Base-by-base conservation (phyloP, 2,329 filamentous ascomycete genomes). In the Monosporascus sp. region DNA sequence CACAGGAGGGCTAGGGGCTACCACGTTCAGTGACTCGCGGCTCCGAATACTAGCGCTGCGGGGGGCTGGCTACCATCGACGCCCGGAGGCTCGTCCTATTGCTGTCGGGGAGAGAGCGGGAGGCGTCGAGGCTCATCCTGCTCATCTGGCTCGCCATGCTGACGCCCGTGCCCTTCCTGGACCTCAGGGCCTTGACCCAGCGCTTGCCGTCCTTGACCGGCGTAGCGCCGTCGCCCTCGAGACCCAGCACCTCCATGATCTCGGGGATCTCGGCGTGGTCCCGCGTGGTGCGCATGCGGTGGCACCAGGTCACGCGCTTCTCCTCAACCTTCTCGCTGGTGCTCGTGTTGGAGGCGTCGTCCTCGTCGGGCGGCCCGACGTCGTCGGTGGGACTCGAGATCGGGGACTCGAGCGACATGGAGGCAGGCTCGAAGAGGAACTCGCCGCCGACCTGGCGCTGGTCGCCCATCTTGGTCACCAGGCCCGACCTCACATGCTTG, bases 241-340 rank as follows among this genome's bases (percentile, higher is more conserved):
- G 62, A 0, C 85, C 85, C 46, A 90, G 67, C 14, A 89, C 69
- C 60, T 80, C 74, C 71, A 83, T 81, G 52, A 91, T 62, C 67
- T 86, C 85, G 0, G 78, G 77, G 1, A 92, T 75, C 73, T 91
- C 88, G 1, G 81, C 80, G 65, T 95, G 90, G 60, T 92, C 89
- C 48, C 89, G 74, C 14, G 89, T 93, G 53, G 82, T 88, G 65
- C 77, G 77, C 89, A 95, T 95, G 27, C 89, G 78, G 71, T 93
- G 88, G 62, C 87, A 91, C 89, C 90, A 95, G 1, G 82, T 85
- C 27, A 89, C 79, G 51, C 73, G 74, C 71, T 88, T 87, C 63
- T 81, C 75, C 63, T 81, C 66, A 15, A 67, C 62, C 43, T 58
- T 57, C 49, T 62, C n/a, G 47, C 27, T 15, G 47, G 20, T 17